A percentile compares a stretch with the other conserved stretches of the same genome.
These are phyloP conservation scores for Corinectria fuckeliana DNA, from an alignment of 2,329 filamentous ascomycete species.

Conservation along the genomic window DNA sequence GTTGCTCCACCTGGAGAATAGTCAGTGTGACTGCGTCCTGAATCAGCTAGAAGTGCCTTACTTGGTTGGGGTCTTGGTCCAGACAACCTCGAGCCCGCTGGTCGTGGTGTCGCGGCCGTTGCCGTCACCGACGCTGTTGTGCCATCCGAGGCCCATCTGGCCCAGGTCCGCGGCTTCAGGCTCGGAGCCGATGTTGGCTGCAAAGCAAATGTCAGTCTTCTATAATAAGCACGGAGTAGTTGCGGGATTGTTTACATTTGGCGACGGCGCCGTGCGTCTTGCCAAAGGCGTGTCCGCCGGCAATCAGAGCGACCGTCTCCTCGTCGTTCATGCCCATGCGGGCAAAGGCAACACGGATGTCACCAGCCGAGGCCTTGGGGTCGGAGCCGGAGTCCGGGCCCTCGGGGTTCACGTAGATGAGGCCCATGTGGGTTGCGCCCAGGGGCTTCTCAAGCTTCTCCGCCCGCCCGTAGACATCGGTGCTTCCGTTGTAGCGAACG, in stretches of 20 bases:
- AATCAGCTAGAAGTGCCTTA: background rate
- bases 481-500: conserved; percentile 67
- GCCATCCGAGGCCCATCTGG: conserved; percentile 76
- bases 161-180: conserved; percentile 70
- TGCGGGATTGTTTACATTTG: conserved; percentile 44
- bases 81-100: conserved; percentile 78
- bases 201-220: background rate
- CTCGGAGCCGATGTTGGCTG: conserved; percentile 67
- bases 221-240: background rate
- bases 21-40: conserved; percentile 10
- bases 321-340: conserved; percentile 87
- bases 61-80: conserved; percentile 77
- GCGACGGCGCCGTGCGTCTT: conserved; percentile 80
- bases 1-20: conserved; percentile 66
- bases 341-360: conserved; percentile 76
- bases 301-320: conserved; percentile 81
- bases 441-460: conserved; percentile 70
- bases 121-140: conserved; percentile 67
- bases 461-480: conserved; percentile 60
- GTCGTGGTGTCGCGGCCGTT: conserved; percentile 78
- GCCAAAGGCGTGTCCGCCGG: conserved; percentile 79
- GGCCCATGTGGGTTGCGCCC: conserved; percentile 70
- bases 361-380: conserved; percentile 69
- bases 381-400: conserved; percentile 77
- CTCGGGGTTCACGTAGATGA: conserved; percentile 85